Base-by-base conservation (phyloP, 83 land plant species). In the Picea engelmannii region DNA sequence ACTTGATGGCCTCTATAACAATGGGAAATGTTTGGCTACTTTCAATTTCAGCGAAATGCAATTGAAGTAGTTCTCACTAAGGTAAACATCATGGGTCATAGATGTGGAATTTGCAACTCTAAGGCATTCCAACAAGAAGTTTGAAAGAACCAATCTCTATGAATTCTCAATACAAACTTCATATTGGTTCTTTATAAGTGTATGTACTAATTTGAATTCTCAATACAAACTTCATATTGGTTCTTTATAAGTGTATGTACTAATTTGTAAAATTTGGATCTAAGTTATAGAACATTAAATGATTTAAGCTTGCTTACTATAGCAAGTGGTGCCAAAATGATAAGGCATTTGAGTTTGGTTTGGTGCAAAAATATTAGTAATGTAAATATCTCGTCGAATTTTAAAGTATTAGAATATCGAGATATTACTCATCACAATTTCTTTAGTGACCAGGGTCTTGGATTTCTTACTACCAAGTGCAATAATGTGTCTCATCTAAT, bases 211-310 rank as follows among this genome's bases (percentile, higher is more conserved):
- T 55, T 58, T 49, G 55, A 2, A 10, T 86, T 80, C 59, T 35
- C 0, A 13, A 83, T 86, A 25, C 82, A 69, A 20, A 65, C 88
- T 4, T 62, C 86, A 18, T 64, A 76, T 40, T 83, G 88, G 3
- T 86, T 83, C 76, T 83, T 76, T 75, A 52, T 76, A 6, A 83
- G 69, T 40, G 42, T 71, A 4, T 86, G 89, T 79, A 59, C 27
- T 18, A 80, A 81, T 55, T 58, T 88, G 64, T 44, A 67, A 42
- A 82, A 13, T 66, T 73, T 88, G 80, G 85, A 88, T 66, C 65
- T 88, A 83, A 86, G 86, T 70, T 86, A 63, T 11, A 88, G 89
- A 13, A 40, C 69, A 38, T 86, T 88, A 47, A 89, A 88, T 59
- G 89, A 86, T 66, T 61, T 86, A 62, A 83, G 89, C 38, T 66